These are phyloP conservation scores for Celoporthe dispersa DNA, from an alignment of 2,329 filamentous ascomycete species.

Conservation along the genomic window DNA sequence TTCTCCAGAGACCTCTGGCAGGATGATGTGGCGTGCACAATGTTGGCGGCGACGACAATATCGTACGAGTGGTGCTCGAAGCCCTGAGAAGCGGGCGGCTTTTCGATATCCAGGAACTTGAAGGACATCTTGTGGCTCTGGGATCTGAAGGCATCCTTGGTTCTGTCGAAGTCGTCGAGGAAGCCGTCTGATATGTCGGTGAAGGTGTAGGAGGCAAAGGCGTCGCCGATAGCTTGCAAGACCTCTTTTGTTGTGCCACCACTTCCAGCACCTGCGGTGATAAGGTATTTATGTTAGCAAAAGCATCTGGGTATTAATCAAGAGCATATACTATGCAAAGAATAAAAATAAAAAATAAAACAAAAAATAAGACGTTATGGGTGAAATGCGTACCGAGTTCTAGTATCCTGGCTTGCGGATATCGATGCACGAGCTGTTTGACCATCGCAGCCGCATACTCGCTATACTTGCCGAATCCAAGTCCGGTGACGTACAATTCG, in stretches of 20 bases:
- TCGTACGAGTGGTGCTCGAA: conserved; percentile 10
- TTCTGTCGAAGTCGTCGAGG: not conserved
- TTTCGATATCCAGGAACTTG: not conserved
- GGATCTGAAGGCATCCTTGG: not conserved
- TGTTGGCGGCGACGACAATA: conserved; percentile 39
- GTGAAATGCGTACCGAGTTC: not conserved
- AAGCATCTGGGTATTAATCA: not conserved
- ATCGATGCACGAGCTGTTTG: not conserved
- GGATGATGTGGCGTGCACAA: conserved; percentile 33
- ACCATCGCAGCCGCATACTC: not conserved
- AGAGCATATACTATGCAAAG: too few relatives aligned
- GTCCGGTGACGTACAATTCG: not conserved
- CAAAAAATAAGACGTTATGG: too few relatives aligned
- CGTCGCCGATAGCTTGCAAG: not conserved
- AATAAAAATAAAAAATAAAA: too few relatives aligned
- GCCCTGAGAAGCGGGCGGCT: not conserved
- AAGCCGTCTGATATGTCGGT: not conserved
- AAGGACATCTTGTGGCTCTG: not conserved
- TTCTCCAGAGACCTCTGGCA: not conserved
- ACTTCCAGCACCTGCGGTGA: not conserved
- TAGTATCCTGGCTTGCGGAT: not conserved
- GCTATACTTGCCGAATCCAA: not conserved
- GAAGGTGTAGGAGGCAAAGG: not conserved
- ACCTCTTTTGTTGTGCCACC: not conserved
- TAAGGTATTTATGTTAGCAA: not conserved